Conservation (phyloP, 2,329 filamentous ascomycete species). For the Cladosporium sp. region DNA sequence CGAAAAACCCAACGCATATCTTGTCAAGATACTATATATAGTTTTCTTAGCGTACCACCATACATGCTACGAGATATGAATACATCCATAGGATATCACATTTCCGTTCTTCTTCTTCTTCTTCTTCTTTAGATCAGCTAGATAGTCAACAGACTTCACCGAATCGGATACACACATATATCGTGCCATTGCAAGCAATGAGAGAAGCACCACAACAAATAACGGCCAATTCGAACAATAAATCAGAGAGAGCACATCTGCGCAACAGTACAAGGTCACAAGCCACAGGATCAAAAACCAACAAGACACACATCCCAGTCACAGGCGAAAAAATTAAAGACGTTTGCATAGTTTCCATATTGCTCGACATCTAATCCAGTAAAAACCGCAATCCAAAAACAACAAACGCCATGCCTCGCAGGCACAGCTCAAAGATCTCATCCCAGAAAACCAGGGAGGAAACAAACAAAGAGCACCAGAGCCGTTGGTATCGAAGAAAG, state of each 20-base stretch:
- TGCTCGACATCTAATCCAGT: slow-evolving; percentile 15
- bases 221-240: too few relatives aligned
- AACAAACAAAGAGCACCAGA: background rate
- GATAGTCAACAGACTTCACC: background rate
- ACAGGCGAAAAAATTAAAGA: background rate
- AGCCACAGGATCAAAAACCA: background rate
- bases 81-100: too few relatives aligned
- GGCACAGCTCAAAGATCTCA: background rate
- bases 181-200: background rate
- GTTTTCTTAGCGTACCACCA: background rate
- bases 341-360: slow-evolving; percentile 10
- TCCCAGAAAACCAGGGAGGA: background rate
- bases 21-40: background rate
- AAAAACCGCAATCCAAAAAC: background rate
- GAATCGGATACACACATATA: too few relatives aligned
- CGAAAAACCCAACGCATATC: background rate
- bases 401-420: background rate
- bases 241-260: background rate
- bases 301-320: background rate
- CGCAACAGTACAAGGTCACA: background rate
- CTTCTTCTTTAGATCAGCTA: background rate
- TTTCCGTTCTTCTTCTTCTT: too few relatives aligned
- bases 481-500: slow-evolving; percentile 16
- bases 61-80: too few relatives aligned
- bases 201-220: background rate